phyloP scores from a whole-genome alignment of 179 eudicot species.

The Drosera spatulata region DNA sequence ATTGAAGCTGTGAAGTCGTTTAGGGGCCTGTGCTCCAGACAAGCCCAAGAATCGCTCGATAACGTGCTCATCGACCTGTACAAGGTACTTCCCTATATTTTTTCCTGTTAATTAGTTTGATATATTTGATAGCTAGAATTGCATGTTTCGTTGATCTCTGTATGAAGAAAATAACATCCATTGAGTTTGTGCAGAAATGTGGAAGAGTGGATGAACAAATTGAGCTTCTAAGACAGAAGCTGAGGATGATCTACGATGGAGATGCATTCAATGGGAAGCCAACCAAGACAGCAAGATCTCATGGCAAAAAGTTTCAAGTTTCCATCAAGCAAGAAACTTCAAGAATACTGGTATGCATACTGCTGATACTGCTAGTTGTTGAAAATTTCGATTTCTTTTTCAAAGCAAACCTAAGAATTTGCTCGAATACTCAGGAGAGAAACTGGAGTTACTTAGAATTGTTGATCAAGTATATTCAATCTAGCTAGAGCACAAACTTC shows the following conservation, averaged over 20 bases:
- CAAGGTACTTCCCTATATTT: constrained; percentile 34
- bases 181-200: constrained; percentile 33
- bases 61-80: constrained; percentile 72
- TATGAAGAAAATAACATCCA: too few relatives aligned
- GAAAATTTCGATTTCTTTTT: background rate
- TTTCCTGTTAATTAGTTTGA: background rate
- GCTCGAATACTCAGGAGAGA: too few relatives aligned
- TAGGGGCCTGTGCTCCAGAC: constrained; percentile 68
- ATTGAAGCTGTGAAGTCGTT: constrained; percentile 86
- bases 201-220: constrained; percentile 74
- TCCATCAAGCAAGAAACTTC: constrained; percentile 53
- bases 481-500: too few relatives aligned
- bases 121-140: background rate
- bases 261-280: constrained; percentile 37
- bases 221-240: constrained; percentile 44
- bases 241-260: constrained; percentile 61
- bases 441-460: too few relatives aligned
- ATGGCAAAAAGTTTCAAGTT: constrained; percentile 67
- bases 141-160: background rate
- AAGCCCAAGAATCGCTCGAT: constrained; percentile 81
- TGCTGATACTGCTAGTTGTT: constrained; percentile 45
- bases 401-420: too few relatives aligned
- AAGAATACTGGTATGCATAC: too few relatives aligned
- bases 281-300: constrained; percentile 64
- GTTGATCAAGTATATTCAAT: too few relatives aligned